Evolutionary conservation across 768 basidiomycete genomes (phyloP).

Genomic region (Hydnomerulius pinastri): DNA sequence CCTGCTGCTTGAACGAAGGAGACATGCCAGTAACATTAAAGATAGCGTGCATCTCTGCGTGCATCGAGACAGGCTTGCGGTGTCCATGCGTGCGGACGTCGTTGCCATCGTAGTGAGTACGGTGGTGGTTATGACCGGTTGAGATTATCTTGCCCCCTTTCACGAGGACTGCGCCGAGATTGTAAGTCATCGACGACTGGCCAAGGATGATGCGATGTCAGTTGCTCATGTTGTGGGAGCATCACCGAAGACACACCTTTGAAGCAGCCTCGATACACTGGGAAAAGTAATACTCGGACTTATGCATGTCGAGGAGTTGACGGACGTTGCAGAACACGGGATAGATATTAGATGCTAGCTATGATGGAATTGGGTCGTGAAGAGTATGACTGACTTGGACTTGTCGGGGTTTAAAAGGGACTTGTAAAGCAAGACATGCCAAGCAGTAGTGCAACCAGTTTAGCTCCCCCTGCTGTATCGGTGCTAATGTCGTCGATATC

Average conservation of each 20-base stretch:
- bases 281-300: conserved; percentile 52
- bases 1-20: conserved; percentile 55
- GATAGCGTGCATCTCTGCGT: conserved; percentile 64
- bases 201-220: neutral
- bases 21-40: conserved; percentile 52
- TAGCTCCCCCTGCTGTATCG: no score
- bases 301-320: conserved; percentile 22
- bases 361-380: neutral
- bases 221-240: neutral
- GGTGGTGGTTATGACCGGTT: conserved; percentile 54
- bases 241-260: conserved; percentile 32
- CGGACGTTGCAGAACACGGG: no score
- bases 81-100: conserved; percentile 39
- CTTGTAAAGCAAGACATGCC: no score
- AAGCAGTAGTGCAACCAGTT: no score
- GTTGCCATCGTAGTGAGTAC: conserved; percentile 53
- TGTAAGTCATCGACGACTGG: conserved; percentile 48
- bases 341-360: no score
- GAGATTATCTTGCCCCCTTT: conserved; percentile 60
- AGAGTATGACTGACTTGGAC: no score
- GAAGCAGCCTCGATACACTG: conserved; percentile 50
- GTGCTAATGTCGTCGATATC: no score
- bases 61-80: conserved; percentile 47
- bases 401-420: no score
- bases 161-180: conserved; percentile 44